Percentiles rank a stretch among this genome's conserved stretches.
Conservation (phyloP, 257 asterid genomes). For the Scutellaria barbata region DNA sequence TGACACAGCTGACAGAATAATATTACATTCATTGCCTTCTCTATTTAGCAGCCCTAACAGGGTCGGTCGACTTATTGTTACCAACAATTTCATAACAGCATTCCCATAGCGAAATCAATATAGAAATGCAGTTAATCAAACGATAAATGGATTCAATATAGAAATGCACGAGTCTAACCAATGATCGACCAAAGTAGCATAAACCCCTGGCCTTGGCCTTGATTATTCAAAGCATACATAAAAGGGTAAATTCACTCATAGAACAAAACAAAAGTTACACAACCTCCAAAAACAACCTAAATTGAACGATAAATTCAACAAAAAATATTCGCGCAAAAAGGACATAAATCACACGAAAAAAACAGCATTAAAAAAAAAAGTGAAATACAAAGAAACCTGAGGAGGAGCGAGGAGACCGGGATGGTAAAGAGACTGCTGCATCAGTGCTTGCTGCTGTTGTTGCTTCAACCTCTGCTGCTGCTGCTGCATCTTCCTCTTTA, state of each 20-base stretch:
- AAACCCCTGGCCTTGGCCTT: conserved; percentile 19
- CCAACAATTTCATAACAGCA: conserved; percentile 1
- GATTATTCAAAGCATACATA: conserved; percentile 5
- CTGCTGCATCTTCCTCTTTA: conserved; percentile 50
- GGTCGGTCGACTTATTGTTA: not conserved
- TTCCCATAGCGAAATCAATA: not conserved
- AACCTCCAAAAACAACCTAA: not conserved
- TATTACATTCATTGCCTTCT: not conserved
- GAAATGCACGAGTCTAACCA: conserved; percentile 5
- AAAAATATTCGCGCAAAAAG: not conserved
- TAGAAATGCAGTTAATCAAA: not conserved
- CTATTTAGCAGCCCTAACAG: not conserved
- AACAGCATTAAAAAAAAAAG: not conserved
- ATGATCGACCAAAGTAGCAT: conserved; percentile 1
- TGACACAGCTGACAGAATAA: not conserved
- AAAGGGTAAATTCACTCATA: not conserved
- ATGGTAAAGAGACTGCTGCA: conserved; percentile 86
- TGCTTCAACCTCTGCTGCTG: conserved; percentile 73
- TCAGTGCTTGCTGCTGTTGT: conserved; percentile 70
- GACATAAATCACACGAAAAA: not conserved
- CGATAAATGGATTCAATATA: conserved; percentile 17
- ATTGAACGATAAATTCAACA: not conserved
- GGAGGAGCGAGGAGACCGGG: conserved; percentile 73
- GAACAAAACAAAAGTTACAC: conserved; percentile 5
- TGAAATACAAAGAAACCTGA: conserved; percentile 49